These are phyloP conservation scores for Chaetoceros tenuissimus DNA, from an alignment of 108 stramenopile genomes.

Conservation along the genomic window DNA sequence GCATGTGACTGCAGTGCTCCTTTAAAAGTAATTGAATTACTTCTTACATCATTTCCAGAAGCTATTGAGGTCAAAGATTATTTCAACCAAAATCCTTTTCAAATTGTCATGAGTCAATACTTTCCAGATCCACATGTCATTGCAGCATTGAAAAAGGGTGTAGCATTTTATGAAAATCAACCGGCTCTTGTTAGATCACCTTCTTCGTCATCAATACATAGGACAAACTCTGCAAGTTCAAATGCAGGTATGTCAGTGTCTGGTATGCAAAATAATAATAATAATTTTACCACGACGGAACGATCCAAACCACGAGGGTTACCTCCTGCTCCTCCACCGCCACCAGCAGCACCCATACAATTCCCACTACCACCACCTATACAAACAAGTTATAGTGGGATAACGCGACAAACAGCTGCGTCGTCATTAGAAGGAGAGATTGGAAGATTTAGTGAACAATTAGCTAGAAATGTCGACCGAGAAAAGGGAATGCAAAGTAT, in stretches of 20 bases:
- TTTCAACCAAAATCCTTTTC: background rate
- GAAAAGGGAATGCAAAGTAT: background rate
- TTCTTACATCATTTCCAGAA: slow-evolving; percentile 71
- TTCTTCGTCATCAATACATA: too few species aligned
- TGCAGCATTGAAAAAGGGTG: background rate
- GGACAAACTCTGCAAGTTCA: too few species aligned
- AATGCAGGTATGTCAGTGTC: too few species aligned
- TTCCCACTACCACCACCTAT: too few species aligned
- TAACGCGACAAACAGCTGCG: too few species aligned
- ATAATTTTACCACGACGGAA: too few species aligned
- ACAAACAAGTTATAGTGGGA: too few species aligned
- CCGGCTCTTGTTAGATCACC: too few species aligned
- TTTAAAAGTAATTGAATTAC: slow-evolving; percentile 41
- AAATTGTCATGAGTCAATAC: background rate
- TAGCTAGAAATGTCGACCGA: background rate
- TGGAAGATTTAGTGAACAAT: background rate
- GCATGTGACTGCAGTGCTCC: slow-evolving; percentile 70
- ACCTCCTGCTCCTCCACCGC: too few species aligned
- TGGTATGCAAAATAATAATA: too few species aligned
- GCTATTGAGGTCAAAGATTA: slow-evolving; percentile 10
- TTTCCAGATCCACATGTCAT: background rate
- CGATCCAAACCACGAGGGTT: too few species aligned
- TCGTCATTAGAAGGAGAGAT: background rate
- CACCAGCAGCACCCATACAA: too few species aligned
- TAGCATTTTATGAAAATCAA: background rate